Conservation (phyloP, 768 basidiomycete species). For the Auricularia sp. region DNA sequence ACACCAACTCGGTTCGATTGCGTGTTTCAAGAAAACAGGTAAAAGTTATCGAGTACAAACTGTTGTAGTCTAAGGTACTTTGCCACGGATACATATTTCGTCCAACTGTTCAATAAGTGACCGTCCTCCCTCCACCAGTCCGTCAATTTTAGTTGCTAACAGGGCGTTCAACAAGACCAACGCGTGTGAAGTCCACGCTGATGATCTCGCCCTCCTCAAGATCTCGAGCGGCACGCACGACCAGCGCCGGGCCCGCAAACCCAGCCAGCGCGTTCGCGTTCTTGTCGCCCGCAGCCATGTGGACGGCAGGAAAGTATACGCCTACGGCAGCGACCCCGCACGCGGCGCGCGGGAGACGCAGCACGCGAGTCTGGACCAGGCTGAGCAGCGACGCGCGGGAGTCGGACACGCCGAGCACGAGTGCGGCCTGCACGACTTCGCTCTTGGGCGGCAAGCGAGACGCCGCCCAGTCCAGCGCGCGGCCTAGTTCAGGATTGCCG, state of each 20-base stretch:
- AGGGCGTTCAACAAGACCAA: background rate
- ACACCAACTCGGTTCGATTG: too few species aligned
- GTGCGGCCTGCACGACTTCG: background rate
- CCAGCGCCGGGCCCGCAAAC: background rate
- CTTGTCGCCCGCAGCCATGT: background rate
- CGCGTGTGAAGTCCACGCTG: background rate
- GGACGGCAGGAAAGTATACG: background rate
- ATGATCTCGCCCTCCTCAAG: background rate
- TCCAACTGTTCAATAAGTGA: too few species aligned
- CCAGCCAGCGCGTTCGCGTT: background rate
- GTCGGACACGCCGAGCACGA: background rate
- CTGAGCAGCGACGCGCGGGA: background rate
- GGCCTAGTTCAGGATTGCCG: background rate
- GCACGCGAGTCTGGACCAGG: background rate
- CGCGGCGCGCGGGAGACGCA: background rate
- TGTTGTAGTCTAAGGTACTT: too few species aligned
- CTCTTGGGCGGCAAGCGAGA: background rate
- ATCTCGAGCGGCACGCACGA: background rate
- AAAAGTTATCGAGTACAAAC: too few species aligned
- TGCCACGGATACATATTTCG: too few species aligned
- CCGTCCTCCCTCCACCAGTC: too few species aligned
- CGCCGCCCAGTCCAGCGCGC: background rate
- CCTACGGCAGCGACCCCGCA: background rate
- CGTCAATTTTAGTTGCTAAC: too few species aligned
- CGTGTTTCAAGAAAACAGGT: too few species aligned